phyloP scores from a whole-genome alignment of 1,139 yeast genomes.

The Pichia sp. region DNA sequence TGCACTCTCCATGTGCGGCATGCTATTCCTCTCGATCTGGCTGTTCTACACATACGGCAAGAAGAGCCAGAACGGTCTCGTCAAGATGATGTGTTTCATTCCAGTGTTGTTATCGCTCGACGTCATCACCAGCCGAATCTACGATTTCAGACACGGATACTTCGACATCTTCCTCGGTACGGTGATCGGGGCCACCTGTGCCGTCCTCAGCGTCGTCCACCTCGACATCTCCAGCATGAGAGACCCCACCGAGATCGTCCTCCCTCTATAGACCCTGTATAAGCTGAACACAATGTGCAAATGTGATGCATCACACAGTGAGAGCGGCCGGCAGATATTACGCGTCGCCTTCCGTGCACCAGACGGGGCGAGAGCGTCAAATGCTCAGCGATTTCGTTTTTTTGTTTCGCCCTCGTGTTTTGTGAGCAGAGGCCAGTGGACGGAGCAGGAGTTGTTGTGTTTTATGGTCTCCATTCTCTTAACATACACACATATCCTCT shows the following conservation, averaged over 20 bases:
- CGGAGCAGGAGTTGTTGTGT: background rate
- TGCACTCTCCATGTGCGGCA: conserved; percentile 62
- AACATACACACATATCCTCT: background rate
- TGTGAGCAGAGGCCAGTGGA: background rate
- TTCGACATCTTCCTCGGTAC: conserved; percentile 66
- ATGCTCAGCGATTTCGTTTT: background rate
- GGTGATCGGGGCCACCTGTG: conserved; percentile 17
- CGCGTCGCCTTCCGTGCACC: conserved; percentile 4
- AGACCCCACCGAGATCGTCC: background rate
- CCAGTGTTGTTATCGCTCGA: conserved; percentile 39
- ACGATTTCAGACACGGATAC: conserved; percentile 80
- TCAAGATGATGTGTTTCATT: conserved; percentile 3
- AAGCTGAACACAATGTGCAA: too few species aligned
- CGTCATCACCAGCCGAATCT: conserved; percentile 18
- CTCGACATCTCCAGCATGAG: background rate
- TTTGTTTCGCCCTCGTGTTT: conserved; percentile 3
- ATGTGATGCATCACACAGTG: too few species aligned
- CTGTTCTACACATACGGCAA: conserved; percentile 53
- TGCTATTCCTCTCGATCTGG: conserved; percentile 64
- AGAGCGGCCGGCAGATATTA: too few species aligned
- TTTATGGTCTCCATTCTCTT: background rate
- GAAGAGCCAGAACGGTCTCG: conserved; percentile 9
- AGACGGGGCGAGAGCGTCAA: background rate
- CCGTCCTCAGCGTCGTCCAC: conserved; percentile 6
- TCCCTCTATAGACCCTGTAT: conserved; percentile 14